Conservation (phyloP, 805 yeast genomes). For the Groenewaldozyma salmanticensis region DNA sequence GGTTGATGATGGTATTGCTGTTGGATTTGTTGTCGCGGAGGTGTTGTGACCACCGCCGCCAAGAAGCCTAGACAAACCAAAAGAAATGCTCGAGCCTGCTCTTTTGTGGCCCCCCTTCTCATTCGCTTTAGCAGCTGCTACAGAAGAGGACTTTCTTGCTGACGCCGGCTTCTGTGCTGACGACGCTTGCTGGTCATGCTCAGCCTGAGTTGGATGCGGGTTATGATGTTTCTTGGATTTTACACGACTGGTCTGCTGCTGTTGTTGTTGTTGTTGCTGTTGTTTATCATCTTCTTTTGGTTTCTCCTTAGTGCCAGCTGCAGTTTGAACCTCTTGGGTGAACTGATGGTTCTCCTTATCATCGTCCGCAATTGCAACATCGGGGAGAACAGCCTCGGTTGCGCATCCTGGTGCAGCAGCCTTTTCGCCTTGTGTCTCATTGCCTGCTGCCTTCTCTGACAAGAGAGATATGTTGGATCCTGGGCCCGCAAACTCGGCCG, state of each 20-base stretch:
- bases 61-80: conserved; percentile 19
- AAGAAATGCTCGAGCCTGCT: conserved; percentile 19
- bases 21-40: background rate
- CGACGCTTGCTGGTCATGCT: conserved; percentile 1
- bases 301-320: background rate
- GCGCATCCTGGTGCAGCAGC: background rate
- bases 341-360: too few species aligned
- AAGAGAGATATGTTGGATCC: too few species aligned
- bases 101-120: conserved; percentile 14
- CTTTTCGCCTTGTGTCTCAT: background rate
- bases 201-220: background rate
- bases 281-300: background rate
- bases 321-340: too few species aligned
- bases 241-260: background rate
- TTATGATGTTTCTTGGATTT: background rate
- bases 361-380: background rate
- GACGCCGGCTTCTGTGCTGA: background rate
- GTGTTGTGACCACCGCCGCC: conserved; percentile 8
- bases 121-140: background rate
- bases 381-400: background rate
- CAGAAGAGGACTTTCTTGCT: background rate
- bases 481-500: conserved; percentile 2
- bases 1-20: conserved; percentile 4
- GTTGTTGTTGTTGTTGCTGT: background rate
- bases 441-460: too few species aligned